A percentile compares a stretch with the other conserved stretches of the same genome.
Conservation (phyloP, 805 yeast species). For the Saccharomycopsis sp. region DNA sequence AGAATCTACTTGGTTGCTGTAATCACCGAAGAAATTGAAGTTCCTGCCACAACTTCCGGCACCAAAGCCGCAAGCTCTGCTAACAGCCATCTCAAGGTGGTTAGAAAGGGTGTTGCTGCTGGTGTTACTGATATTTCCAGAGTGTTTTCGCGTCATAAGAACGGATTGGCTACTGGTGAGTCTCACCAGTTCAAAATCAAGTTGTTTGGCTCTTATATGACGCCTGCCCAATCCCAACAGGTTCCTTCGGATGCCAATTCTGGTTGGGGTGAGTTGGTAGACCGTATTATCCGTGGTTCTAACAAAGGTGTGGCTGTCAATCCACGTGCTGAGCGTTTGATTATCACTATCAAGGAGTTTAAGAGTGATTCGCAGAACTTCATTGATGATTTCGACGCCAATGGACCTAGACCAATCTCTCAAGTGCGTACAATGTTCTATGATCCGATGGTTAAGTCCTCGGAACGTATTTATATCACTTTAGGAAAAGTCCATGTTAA, state of each 20-base stretch:
- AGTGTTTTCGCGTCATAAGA: constrained; percentile 60
- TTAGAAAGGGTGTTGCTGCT: constrained; percentile 78
- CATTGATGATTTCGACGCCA: constrained; percentile 30
- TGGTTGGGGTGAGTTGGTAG: constrained; percentile 88
- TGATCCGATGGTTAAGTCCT: constrained; percentile 53
- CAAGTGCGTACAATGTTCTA: constrained; percentile 59
- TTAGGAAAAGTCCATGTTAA: constrained; percentile 43
- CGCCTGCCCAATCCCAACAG: constrained; percentile 33
- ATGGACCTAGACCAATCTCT: constrained; percentile 47
- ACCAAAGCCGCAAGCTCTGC: background rate
- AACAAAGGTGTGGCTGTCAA: constrained; percentile 72
- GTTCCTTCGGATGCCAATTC: constrained; percentile 40
- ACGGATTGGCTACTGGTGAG: constrained; percentile 52
- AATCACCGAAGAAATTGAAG: constrained; percentile 60
- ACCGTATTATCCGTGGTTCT: constrained; percentile 70
- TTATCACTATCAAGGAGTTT: constrained; percentile 68
- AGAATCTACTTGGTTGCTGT: constrained; percentile 72
- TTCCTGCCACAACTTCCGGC: constrained; percentile 27
- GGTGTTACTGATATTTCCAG: constrained; percentile 85
- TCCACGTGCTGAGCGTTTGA: constrained; percentile 69
- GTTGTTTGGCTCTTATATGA: constrained; percentile 63
- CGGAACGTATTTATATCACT: constrained; percentile 55
- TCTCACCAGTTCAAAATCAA: constrained; percentile 67
- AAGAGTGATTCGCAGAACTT: constrained; percentile 37
- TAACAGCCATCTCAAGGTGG: constrained; percentile 29